Evolutionary conservation across 306 rosid genomes (phyloP), one percentile per base, ranked within the genome.

Genomic region (Pterocarpus macrocarpus): DNA sequence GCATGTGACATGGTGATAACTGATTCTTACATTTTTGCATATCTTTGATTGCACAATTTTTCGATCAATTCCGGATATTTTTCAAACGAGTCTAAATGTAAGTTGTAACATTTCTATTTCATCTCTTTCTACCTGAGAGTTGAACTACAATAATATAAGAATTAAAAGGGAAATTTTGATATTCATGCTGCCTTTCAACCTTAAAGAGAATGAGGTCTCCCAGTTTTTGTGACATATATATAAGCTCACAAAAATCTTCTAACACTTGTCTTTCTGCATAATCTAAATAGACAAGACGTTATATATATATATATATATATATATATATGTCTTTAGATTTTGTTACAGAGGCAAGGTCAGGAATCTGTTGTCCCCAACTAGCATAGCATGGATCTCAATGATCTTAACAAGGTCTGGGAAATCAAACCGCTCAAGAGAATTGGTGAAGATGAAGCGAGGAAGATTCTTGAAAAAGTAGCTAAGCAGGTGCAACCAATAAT

Each of bases 351-450:
- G 56, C 73, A n/a, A 33, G 58, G 34, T 66, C 50, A 33, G 52
- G 71, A 33, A 8, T 75, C 5, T 35, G 44, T 65, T 63, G 49
- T 41, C 10, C 45, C 36, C 66, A 34, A 34, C 59, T 38, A 38
- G 41, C 41, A 38, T 4, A 45, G 34, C 28, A 87, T 87, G 91
- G 85, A 85, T 77, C 89, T 89, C 16, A 87, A 85, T 74, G 91
- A 90, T 84, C 93, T 87, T 39, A 90, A 90, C 77, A 90, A 90
- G 87, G 93, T 90, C 14, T 87, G 93, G 93, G 91, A 85, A 70
- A 80, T 90, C n/a, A 87, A 84, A 47, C 79, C 88, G 8, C 85
- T 83, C 8, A 87, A 85, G 65, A 87, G 84, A 80, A 86, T 81
- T 58, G 89, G 89, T 38, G 90, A 90, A 80, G 84, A 90, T 32